phyloP scores from a whole-genome alignment of 371 early-diverging fungal species.

The Rhizopus sp. region DNA sequence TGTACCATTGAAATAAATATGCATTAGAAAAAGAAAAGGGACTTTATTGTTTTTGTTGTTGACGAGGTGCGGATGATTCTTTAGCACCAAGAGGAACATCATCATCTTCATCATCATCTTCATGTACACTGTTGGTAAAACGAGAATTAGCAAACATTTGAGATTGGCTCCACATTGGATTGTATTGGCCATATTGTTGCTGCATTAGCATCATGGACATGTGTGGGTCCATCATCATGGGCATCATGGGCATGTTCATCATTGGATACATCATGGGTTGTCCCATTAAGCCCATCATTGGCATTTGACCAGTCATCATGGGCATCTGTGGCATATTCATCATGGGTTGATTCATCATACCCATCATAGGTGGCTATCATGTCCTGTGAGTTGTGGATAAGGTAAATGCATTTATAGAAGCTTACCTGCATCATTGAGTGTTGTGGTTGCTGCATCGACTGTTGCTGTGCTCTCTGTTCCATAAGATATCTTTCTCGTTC shows the following conservation, averaged over 20 bases:
- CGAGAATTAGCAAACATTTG: conserved; percentile 21
- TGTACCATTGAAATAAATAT: not conserved
- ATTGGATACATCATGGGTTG: conserved; percentile 43
- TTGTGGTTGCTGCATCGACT: conserved; percentile 16
- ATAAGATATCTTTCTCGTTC: conserved; percentile 31
- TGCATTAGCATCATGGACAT: conserved; percentile 48
- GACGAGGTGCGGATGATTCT: conserved; percentile 16
- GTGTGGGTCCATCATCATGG: conserved; percentile 42
- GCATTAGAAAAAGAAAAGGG: conserved; percentile 7
- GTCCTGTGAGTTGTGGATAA: too few relatives aligned
- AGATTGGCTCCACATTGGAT: conserved; percentile 29
- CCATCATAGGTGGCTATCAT: conserved; percentile 17
- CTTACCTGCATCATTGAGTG: conserved; percentile 14
- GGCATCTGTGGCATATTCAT: conserved; percentile 35
- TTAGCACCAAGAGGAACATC: conserved; percentile 34
- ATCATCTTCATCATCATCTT: conserved; percentile 45
- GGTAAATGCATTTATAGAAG: not conserved
- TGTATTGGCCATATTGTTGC: conserved; percentile 29
- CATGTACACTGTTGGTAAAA: conserved; percentile 16
- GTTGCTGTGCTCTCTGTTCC: conserved; percentile 33
- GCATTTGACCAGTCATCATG: conserved; percentile 41
- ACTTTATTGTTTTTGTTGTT: conserved; percentile 12
- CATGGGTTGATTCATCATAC: conserved; percentile 26
- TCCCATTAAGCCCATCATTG: conserved; percentile 27
- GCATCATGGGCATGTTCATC: conserved; percentile 20